These are phyloP conservation scores for Pseudogymnoascus sp. DNA, from an alignment of 2,329 filamentous ascomycete genomes.

Conservation along the genomic window DNA sequence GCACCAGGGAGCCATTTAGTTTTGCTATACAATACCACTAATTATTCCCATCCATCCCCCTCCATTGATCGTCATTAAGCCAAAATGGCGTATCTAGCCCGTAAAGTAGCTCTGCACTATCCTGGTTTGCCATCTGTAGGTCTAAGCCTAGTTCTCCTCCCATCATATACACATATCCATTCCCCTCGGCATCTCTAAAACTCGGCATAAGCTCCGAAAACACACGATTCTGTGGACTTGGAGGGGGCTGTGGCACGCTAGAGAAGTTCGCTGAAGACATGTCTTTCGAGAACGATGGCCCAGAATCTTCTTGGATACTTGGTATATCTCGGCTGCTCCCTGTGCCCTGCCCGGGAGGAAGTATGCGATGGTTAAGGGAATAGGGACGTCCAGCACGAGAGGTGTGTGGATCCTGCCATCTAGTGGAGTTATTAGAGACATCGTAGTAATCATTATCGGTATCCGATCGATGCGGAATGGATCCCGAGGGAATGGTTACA, in stretches of 20 bases:
- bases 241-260: background rate
- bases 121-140: slow-evolving; percentile 4
- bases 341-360: background rate
- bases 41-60: background rate
- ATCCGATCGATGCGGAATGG: background rate
- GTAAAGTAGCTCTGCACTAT: slow-evolving; percentile 5
- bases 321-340: background rate
- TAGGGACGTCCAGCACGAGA: background rate
- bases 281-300: background rate
- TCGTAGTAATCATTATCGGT: background rate
- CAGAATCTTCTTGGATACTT: background rate
- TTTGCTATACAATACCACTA: background rate
- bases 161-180: slow-evolving; percentile 2
- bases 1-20: background rate
- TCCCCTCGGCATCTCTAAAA: background rate
- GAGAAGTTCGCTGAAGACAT: background rate
- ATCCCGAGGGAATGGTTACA: background rate
- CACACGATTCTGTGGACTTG: background rate
- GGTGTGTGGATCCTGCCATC: background rate
- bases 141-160: background rate
- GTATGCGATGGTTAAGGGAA: background rate
- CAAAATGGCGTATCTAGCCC: slow-evolving; percentile 9
- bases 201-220: background rate
- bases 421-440: background rate
- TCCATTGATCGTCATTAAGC: slow-evolving; percentile 9